Base-by-base conservation (phyloP, 176 grass and related monocot genomes). In the Aegilops tauschii region DNA sequence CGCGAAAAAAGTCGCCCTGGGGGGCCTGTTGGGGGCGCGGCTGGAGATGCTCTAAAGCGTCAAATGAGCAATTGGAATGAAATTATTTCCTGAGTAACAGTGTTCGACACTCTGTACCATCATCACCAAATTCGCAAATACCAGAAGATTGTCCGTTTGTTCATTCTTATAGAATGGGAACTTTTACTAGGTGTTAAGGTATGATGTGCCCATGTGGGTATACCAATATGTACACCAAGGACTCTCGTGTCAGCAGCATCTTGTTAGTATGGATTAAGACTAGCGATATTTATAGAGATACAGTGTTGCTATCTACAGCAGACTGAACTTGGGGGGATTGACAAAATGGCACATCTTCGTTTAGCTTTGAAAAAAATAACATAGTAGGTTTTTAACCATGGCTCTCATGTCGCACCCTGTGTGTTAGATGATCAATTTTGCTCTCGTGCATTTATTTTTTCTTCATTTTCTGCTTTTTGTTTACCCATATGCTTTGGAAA, bases 191-290 rank as follows among this genome's bases (percentile, higher is more conserved):
- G 72, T 28, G 28, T 2, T 17, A 17, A 75, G 49, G 39, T 74
- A 5, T 73, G 70, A 45, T 72, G 72, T 79, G 80, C 73, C 37
- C 28, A 67, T 52, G n/a, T 45, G 42, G 12, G 12, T 17, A 18
- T 52, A 52, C 49, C 49, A 14, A 82, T 58, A 70, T 37, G 65
- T 21, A 69, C 30, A 36, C 25, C 36, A 58, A 7, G 12, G 29
- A 5, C 31, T 20, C 70, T 35, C 75, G 50, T 50, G 28, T 84
- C 64, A 78, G 71, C 86, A 67, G 82, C 32, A 92, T 92, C 62
- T 81, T 90, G 36, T 90, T 95, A 71, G 63, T 76, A 21, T 71
- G 59, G 39, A 64, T 35, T 12, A 32, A 30, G 32, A 56, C 49
- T 52, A 52, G 49, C 49, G 1, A 52, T 52, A 52, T 52, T 17